These are phyloP conservation scores for Pleurotus djamor DNA, from an alignment of 768 basidiomycete species.

Conservation along the genomic window DNA sequence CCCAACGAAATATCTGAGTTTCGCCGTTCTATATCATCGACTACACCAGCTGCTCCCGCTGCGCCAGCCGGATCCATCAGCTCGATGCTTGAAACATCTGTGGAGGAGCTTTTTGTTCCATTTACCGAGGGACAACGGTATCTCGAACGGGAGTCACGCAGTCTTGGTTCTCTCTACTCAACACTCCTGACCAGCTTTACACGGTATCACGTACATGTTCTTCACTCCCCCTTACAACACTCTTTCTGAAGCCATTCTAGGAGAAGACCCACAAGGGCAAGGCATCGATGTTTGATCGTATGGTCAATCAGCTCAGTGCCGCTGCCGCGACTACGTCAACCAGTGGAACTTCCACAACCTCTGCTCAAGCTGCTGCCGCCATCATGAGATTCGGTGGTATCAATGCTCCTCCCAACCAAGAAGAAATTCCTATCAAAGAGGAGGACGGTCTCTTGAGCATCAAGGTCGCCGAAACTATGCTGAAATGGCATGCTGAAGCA, in stretches of 20 bases:
- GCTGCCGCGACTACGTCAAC: constrained; percentile 66
- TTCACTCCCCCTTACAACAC: background rate
- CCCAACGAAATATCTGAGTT: constrained; percentile 64
- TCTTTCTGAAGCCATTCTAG: constrained; percentile 20
- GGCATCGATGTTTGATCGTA: constrained; percentile 82
- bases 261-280: constrained; percentile 68
- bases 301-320: constrained; percentile 86
- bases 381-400: constrained; percentile 91
- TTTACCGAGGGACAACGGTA: constrained; percentile 92
- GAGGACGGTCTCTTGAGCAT: constrained; percentile 82
- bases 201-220: constrained; percentile 77
- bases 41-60: constrained; percentile 37
- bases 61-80: constrained; percentile 61
- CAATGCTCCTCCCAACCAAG: constrained; percentile 45
- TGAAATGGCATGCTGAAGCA: constrained; percentile 98
- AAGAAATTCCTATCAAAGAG: constrained; percentile 74
- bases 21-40: constrained; percentile 47
- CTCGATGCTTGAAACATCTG: constrained; percentile 89
- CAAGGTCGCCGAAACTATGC: constrained; percentile 82
- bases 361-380: constrained; percentile 84
- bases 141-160: constrained; percentile 88
- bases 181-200: constrained; percentile 72
- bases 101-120: constrained; percentile 95
- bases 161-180: constrained; percentile 76
- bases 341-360: constrained; percentile 60